Evolutionary conservation across 495 filamentous ascomycete species (phyloP), one percentile per base, ranked within the genome.

Genomic region (Cercophora scortea): DNA sequence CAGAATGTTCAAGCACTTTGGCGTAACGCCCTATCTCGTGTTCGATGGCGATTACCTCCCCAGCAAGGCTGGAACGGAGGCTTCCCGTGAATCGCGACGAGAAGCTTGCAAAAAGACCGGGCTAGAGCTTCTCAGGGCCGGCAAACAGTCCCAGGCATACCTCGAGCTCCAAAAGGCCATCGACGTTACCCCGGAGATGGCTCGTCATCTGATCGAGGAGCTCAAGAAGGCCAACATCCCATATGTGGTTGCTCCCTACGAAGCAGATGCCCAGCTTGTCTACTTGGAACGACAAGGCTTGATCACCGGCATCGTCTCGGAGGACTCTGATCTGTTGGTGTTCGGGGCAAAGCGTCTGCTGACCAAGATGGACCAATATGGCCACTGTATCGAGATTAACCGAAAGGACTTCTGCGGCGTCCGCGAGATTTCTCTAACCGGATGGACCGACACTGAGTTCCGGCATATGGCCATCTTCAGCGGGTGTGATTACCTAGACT

Each of bases 11-110:
- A 76, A 89, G 52, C 85, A 94, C 66, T 95, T 91, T 63, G 93
- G 93, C 10, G 86, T 99, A 7, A 90, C 74, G 4, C 94, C 94
- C 0, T 99, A 91, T 61, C 62, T 99, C 8, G 87, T 97, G 13
- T 97, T 99, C 67, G 94, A 99, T 70, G 94, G 94, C 49, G 93
- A 95, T 62, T 89, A 88, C 59, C 78, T 99, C 12, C 94, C 94
- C 6, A 93, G 89, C 74, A 99, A 99, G 69, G 82, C 88, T n/a
- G 79, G 73, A n/a, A 97, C 93, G 0, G 94, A 99, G 64, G 70
- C 71, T 5, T 84, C 86, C 38, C 78, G 91, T 32, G 74, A 76
- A 8, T 79, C 77, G 42, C 78, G 80, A 42, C 81, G 94, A 9
- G 82, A 90, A 52, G 83, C 89, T 50, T 87, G 86, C 61, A 86